These are phyloP conservation scores for Trichoderma oligosporum DNA, from an alignment of 2,329 filamentous ascomycete species.

Conservation along the genomic window DNA sequence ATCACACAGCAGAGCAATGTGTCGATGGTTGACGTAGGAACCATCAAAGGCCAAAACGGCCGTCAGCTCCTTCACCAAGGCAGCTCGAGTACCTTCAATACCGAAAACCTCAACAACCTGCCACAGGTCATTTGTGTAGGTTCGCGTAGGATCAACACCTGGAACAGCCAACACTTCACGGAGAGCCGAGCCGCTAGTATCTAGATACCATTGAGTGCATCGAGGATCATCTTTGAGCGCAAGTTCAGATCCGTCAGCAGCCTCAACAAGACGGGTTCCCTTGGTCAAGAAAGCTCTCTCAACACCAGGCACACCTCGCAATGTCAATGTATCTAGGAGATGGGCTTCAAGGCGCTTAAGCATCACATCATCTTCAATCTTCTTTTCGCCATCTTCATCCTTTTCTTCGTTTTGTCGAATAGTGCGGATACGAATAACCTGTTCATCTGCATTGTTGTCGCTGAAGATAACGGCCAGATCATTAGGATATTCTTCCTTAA, in stretches of 20 bases:
- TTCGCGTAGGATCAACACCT: constrained; percentile 80
- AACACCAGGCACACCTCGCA: constrained; percentile 85
- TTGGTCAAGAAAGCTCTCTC: constrained; percentile 91
- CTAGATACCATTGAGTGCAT: constrained; percentile 92
- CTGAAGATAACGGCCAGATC: constrained; percentile 93
- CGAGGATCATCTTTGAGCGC: constrained; percentile 68
- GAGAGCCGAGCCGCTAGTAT: constrained; percentile 87
- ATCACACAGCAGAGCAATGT: constrained; percentile 90
- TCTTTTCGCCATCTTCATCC: constrained; percentile 60
- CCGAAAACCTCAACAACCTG: constrained; percentile 93
- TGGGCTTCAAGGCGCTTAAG: constrained; percentile 89
- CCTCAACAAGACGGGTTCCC: constrained; percentile 64
- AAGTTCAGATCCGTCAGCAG: constrained; percentile 67
- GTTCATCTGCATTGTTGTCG: constrained; percentile 95
- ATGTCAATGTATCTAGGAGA: constrained; percentile 82
- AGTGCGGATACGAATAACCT: constrained; percentile 88
- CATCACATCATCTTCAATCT: constrained; percentile 82
- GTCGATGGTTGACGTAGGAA: constrained; percentile 98
- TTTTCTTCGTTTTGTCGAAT: constrained; percentile 66
- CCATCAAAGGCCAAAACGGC: constrained; percentile 96
- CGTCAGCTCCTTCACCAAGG: constrained; percentile 82
- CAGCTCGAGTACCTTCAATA: constrained; percentile 87
- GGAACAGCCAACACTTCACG: constrained; percentile 79
- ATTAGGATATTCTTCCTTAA: constrained; percentile 81
- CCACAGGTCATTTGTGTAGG: constrained; percentile 92